Base-by-base conservation (phyloP, 2,329 filamentous ascomycete species). In the Talaromyces albobiverticillius region DNA sequence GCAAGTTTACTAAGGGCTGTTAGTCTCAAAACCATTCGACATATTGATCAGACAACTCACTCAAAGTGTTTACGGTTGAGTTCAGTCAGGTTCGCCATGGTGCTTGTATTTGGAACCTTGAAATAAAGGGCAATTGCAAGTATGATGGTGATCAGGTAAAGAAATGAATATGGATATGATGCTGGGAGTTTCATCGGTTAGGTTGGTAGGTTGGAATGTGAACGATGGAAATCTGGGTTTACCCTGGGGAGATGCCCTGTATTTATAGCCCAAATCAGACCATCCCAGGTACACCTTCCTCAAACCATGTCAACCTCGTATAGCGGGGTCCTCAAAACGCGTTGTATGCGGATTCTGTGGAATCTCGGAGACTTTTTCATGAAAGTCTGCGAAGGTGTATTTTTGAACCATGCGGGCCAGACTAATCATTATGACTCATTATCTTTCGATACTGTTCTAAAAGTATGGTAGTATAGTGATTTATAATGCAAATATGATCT, bases 1-100 rank as follows among this genome's bases (percentile, higher is more conserved):
- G 82, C 79, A 57, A 79, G 70, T 46, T 80, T 68, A 58, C 83
- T 84, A 36, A 43, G 14, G 14, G 14, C 29, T 7, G 25, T 56
- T 25, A 57, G 48, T 38, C 20, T 18, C 23, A 25, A 36, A 42
- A 31, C 14, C 13, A 2, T 22, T 18, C 1, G 14, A 18, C 18
- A 13, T 25, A 29, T 40, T 29, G 2, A 46, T 46, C 16, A 20
- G 3, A 26, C 4, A 18, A 62, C 71, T 65, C 62, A 76, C 74
- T 75, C 67, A 60, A 73, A 76, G 58, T 72, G 67, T 6, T 64
- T 60, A 26, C 67, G 65, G 50, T 76, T 76, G 22, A 61, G 60
- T 55, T 73, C 70, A 5, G 69, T 67, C 42, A 70, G 62, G 34
- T 67, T 62, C 23, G 66, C 61, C 69, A 71, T 71, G n/a, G 52